These are phyloP conservation scores for Penicillium flavigenum DNA, from an alignment of 495 filamentous ascomycete genomes.

Conservation along the genomic window DNA sequence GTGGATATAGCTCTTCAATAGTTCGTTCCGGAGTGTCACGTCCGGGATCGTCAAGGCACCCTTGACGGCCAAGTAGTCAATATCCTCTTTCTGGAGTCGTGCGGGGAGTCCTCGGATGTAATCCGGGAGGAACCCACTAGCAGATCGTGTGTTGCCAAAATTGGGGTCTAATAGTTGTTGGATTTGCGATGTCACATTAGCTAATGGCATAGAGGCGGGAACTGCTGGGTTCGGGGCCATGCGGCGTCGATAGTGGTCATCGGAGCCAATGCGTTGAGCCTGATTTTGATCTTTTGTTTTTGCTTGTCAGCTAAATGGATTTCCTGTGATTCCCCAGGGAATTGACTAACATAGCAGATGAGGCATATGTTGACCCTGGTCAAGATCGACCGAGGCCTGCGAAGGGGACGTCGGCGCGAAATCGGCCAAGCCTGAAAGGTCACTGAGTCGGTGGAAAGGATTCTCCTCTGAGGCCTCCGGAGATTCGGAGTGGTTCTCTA, in stretches of 20 bases:
- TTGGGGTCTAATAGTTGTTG: constrained; percentile 42
- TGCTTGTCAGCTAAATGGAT: constrained; percentile 1
- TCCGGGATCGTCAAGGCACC: constrained; percentile 72
- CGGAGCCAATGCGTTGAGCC: constrained; percentile 33
- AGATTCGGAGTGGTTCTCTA: constrained; percentile 40
- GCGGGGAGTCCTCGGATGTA: constrained; percentile 74
- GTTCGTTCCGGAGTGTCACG: constrained; percentile 64
- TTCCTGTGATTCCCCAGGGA: background rate
- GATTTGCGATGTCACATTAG: constrained; percentile 41
- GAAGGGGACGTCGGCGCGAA: constrained; percentile 42
- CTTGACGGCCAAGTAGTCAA: constrained; percentile 71
- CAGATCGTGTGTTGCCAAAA: constrained; percentile 32
- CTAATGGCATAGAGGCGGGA: constrained; percentile 39
- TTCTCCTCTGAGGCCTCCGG: constrained; percentile 42
- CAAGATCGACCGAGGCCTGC: constrained; percentile 42
- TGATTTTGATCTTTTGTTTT: constrained; percentile 45
- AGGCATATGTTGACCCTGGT: constrained; percentile 50
- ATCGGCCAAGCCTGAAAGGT: constrained; percentile 33
- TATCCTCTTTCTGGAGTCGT: constrained; percentile 68
- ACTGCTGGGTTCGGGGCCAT: constrained; percentile 42
- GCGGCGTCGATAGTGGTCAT: constrained; percentile 34
- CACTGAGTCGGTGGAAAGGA: constrained; percentile 31
- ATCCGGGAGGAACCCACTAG: constrained; percentile 52
- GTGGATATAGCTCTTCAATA: constrained; percentile 73
- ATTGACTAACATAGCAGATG: constrained; percentile 46